Percentiles rank a stretch among this genome's conserved stretches.
Conservation (phyloP, 169 alveolate genomes). For the Plasmodium chabaudi region DNA sequence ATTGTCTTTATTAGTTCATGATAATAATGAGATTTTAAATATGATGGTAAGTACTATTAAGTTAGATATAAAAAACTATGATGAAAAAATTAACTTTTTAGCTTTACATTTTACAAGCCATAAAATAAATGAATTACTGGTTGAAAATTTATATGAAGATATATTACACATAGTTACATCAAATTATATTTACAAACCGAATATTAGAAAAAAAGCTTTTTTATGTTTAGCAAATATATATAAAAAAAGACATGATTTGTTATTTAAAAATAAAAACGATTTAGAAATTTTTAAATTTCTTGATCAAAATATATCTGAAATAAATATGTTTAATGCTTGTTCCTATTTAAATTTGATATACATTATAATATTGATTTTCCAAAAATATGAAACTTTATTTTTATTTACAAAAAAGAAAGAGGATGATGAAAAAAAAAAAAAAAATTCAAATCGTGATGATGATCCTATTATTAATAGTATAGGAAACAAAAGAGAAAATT, state of each 20-base stretch:
- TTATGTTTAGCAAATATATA: slow-evolving; percentile 84
- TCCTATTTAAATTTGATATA: slow-evolving; percentile 55
- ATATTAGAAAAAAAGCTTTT: slow-evolving; percentile 86
- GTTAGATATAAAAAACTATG: slow-evolving; percentile 77
- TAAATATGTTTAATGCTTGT: slow-evolving; percentile 42
- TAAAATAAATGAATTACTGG: slow-evolving; percentile 83
- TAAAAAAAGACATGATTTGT: slow-evolving; percentile 71
- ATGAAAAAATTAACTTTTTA: slow-evolving; percentile 83
- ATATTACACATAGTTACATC: slow-evolving; percentile 78
- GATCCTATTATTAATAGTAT: no score
- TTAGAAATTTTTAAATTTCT: slow-evolving; percentile 77
- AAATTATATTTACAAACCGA: slow-evolving; percentile 75
- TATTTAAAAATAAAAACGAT: slow-evolving; percentile 74
- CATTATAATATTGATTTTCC: slow-evolving; percentile 48
- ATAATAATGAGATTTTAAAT: slow-evolving; percentile 84
- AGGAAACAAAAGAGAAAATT: slow-evolving; percentile 8
- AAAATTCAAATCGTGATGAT: neutral
- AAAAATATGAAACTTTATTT: slow-evolving; percentile 37
- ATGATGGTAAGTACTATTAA: slow-evolving; percentile 79
- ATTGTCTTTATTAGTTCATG: slow-evolving; percentile 90
- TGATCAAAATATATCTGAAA: slow-evolving; percentile 55
- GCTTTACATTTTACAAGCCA: slow-evolving; percentile 89
- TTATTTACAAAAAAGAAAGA: slow-evolving; percentile 32
- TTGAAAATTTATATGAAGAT: slow-evolving; percentile 85
- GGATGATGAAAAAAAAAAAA: slow-evolving; percentile 4